Evolutionary conservation across 2,329 filamentous ascomycete species (phyloP), one percentile per base, ranked within the genome.

Genomic region (Ophiosphaerella herpotricha): DNA sequence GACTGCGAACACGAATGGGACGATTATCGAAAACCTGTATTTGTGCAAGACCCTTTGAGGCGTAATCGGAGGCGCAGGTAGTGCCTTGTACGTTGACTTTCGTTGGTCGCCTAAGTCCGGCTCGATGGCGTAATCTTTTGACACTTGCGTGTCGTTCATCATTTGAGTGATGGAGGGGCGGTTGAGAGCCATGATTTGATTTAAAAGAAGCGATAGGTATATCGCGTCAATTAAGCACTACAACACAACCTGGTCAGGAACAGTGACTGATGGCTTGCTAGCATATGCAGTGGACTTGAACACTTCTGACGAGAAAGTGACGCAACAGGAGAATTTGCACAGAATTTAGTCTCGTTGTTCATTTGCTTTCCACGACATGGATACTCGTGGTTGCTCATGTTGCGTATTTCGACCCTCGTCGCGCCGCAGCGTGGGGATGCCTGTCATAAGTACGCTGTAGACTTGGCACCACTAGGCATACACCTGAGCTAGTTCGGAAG

Each of bases 81-180:
- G 46, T 18, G 60, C 56, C 46, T 59, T 63, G 38, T 51, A 54
- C 2, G 45, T 59, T 11, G 58, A 63, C 43, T 52, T 48, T 43
- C 59, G 46, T 40, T 55, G 54, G 33, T 64, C 63, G 39, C 55
- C 61, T 16, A 66, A 43, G 37, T 65, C 62, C 11, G 57, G 60
- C 40, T 59, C 52, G 23, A 64, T 55, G 7, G 21, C 37, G 3
- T 55, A 48, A n/a, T 57, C 55, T 12, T 57, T 49, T 7, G 52
- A 41, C 39, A 48, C 53, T 11, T 51, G 48, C 2, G 37, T 41
- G 8, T 40, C 34, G 2, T 52, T 44, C 21, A 50, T 53, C 21
- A 41, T 29, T 29, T 48, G 7, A 11, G 26, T 21, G 11, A 29
- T 29, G 7, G 26, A 29, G 7, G 26, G 26, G 11, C 26, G 26